Percentiles rank a stretch among this genome's conserved stretches.
Conservation (phyloP, 495 filamentous ascomycete species). For the Jackrogersella minutella region DNA sequence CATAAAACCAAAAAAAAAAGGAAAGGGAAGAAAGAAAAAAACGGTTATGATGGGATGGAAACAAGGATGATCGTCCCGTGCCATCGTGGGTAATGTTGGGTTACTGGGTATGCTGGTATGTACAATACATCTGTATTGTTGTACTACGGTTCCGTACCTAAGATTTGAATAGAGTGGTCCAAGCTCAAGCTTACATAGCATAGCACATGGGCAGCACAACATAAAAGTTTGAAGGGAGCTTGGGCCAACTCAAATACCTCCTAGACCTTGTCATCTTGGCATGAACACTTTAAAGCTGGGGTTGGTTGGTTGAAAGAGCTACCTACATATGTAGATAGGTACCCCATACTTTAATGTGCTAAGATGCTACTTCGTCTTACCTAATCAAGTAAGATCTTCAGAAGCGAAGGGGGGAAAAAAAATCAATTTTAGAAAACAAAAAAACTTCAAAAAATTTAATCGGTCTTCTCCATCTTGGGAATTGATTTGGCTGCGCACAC, state of each 20-base stretch:
- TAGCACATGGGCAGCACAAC: too few relatives aligned
- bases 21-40: too few relatives aligned
- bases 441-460: too few relatives aligned
- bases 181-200: slow-evolving; percentile 34
- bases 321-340: too few relatives aligned
- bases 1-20: too few relatives aligned
- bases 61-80: slow-evolving; percentile 42
- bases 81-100: slow-evolving; percentile 24
- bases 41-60: slow-evolving; percentile 31
- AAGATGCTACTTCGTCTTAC: slow-evolving; percentile 13
- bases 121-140: too few relatives aligned
- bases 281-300: neutral
- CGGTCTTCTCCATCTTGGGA: neutral
- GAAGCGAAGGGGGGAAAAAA: too few relatives aligned
- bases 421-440: too few relatives aligned
- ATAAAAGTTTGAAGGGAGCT: slow-evolving; percentile 9
- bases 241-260: slow-evolving; percentile 2
- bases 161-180: slow-evolving; percentile 12
- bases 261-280: slow-evolving; percentile 8
- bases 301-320: neutral
- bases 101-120: too few relatives aligned
- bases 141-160: too few relatives aligned
- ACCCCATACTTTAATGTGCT: too few relatives aligned
- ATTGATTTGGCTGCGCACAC: neutral
- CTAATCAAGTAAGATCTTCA: slow-evolving; percentile 21